These are phyloP conservation scores for Darksidea phi DNA, from an alignment of 495 filamentous ascomycete genomes.

Conservation along the genomic window DNA sequence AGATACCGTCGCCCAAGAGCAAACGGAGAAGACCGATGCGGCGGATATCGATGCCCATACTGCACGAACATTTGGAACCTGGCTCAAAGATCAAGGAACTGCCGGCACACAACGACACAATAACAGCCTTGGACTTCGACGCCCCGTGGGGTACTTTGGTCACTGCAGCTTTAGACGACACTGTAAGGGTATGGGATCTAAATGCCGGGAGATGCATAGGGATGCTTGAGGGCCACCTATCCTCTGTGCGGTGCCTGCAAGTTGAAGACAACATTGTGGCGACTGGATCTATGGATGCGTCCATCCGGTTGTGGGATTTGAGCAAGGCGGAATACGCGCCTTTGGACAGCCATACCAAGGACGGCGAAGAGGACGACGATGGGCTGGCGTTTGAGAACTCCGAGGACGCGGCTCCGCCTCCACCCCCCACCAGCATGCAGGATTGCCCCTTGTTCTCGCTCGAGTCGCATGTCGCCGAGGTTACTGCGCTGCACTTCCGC, in stretches of 20 bases:
- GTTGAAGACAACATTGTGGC: conserved; percentile 95
- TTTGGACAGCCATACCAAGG: conserved; percentile 62
- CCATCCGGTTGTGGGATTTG: conserved; percentile 92
- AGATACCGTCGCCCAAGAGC: conserved; percentile 67
- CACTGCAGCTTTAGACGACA: conserved; percentile 92
- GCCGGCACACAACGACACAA: conserved; percentile 80
- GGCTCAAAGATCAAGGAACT: conserved; percentile 86
- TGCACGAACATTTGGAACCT: conserved; percentile 93
- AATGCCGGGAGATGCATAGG: conserved; percentile 89
- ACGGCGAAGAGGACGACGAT: conserved; percentile 60
- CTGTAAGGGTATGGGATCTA: conserved; percentile 96
- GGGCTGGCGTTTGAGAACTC: conserved; percentile 55
- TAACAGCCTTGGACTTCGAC: conserved; percentile 93
- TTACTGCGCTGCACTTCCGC: conserved; percentile 88
- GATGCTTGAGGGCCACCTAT: conserved; percentile 86
- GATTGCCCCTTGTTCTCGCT: conserved; percentile 87
- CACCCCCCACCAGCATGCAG: conserved; percentile 69
- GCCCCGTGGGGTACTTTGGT: conserved; percentile 94
- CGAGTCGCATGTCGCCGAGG: conserved; percentile 87
- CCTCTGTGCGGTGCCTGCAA: conserved; percentile 88
- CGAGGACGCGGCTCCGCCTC: conserved; percentile 60
- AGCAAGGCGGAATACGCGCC: conserved; percentile 63
- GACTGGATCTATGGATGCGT: conserved; percentile 93
- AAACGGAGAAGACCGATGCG: conserved; percentile 63
- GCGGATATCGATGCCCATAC: conserved; percentile 81